A percentile compares a stretch with the other conserved stretches of the same genome.
Conservation (phyloP, 106 monocot species). For the Phalaenopsis equestris region DNA sequence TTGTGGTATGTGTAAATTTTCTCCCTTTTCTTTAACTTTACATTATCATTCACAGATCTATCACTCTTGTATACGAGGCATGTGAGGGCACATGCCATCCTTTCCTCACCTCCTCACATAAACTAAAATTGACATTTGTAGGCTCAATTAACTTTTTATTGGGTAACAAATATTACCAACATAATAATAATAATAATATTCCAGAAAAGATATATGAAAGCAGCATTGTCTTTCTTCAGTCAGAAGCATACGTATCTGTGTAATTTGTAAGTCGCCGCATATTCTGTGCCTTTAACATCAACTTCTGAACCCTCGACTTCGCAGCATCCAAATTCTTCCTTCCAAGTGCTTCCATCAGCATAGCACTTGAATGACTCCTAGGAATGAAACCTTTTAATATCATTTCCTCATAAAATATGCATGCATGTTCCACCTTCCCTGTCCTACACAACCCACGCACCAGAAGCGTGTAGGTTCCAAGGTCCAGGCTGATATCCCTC, state of each 20-base stretch:
- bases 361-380: slow-evolving; percentile 30
- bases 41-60: no score
- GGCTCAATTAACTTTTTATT: no score
- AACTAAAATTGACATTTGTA: no score
- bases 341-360: slow-evolving; percentile 47
- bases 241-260: background rate
- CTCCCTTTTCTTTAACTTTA: no score
- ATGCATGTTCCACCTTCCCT: slow-evolving; percentile 45
- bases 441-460: slow-evolving; percentile 44
- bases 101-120: no score
- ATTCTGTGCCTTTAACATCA: slow-evolving; percentile 41
- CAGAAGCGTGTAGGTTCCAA: slow-evolving; percentile 63
- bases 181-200: no score
- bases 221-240: background rate
- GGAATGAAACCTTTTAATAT: slow-evolving; percentile 60
- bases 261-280: slow-evolving; percentile 9
- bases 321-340: slow-evolving; percentile 35
- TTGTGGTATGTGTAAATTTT: no score
- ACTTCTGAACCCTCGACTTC: slow-evolving; percentile 34
- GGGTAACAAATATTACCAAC: no score
- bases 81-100: no score
- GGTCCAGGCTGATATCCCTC: slow-evolving; percentile 59
- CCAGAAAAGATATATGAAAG: no score
- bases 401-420: slow-evolving; percentile 77
- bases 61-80: no score